Conservation (phyloP, 148 eudicot genomes). For the Arbutus unedo region DNA sequence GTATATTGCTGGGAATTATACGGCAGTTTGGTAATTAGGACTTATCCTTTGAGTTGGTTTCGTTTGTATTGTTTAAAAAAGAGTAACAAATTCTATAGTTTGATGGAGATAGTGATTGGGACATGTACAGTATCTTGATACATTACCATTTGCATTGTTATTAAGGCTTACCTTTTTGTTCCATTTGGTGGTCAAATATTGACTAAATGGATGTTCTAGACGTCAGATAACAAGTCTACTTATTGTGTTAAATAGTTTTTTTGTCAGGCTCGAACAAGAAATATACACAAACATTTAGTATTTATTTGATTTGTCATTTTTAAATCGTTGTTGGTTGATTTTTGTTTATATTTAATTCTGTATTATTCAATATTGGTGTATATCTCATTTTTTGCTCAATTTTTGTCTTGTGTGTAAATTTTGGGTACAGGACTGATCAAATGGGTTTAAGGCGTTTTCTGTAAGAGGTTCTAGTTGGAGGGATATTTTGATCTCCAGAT, state of each 20-base stretch:
- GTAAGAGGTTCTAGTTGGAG: slow-evolving; percentile 3
- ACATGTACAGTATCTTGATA: not conserved
- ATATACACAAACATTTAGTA: not conserved
- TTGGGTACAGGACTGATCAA: slow-evolving; percentile 14
- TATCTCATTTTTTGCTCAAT: not conserved
- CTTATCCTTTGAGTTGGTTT: not conserved
- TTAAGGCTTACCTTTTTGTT: not conserved
- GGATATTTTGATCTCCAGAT: slow-evolving; percentile 1
- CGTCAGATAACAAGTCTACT: not conserved
- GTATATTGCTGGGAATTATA: not conserved
- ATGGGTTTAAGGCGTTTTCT: not conserved
- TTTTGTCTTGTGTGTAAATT: slow-evolving; percentile 5
- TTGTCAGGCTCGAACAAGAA: not conserved
- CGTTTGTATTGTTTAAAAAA: not conserved
- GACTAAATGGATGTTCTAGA: not conserved
- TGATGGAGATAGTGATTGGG: not conserved
- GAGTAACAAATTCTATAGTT: not conserved
- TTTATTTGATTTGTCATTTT: not conserved
- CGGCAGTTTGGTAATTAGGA: not conserved
- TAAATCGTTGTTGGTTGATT: not conserved
- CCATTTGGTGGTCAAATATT: not conserved
- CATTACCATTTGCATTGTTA: not conserved
- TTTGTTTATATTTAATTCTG: not conserved
- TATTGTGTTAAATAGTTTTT: not conserved
- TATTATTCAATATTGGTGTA: not conserved